phyloP scores from a whole-genome alignment of 306 rosid genomes.

The Pyrus betulifolia region DNA sequence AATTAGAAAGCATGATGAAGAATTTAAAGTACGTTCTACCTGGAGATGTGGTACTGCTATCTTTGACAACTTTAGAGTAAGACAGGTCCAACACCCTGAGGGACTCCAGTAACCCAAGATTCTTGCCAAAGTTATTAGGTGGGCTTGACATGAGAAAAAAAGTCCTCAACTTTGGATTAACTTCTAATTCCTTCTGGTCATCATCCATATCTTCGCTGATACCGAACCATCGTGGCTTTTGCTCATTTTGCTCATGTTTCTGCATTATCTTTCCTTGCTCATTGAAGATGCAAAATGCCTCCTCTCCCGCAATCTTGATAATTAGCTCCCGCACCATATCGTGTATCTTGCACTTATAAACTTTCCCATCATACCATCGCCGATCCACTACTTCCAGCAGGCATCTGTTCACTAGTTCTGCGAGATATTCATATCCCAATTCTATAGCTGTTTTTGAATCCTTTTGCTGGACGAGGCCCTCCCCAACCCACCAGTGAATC shows the following conservation, averaged over 20 bases:
- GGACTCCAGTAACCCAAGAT: neutral
- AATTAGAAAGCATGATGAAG: no score
- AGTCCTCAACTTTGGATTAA: neutral
- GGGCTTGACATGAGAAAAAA: neutral
- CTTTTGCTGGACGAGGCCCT: neutral
- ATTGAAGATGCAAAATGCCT: neutral
- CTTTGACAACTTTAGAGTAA: neutral
- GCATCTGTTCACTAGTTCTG: neutral
- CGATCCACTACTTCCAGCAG: neutral
- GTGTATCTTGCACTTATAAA: slow-evolving; percentile 11
- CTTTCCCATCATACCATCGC: slow-evolving; percentile 10
- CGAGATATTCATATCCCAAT: slow-evolving; percentile 2
- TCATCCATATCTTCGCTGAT: neutral
- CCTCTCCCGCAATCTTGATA: slow-evolving; percentile 2
- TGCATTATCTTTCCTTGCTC: neutral
- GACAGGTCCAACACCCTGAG: slow-evolving; percentile 15
- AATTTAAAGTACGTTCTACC: neutral
- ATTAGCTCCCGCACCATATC: slow-evolving; percentile 12
- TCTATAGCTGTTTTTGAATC: neutral
- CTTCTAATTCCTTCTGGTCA: neutral
- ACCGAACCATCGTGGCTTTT: neutral
- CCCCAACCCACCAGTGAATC: slow-evolving; percentile 17
- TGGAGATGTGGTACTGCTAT: neutral
- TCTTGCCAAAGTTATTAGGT: neutral
- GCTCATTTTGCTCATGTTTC: neutral